Percentiles rank a stretch among this genome's conserved stretches.
Conservation (phyloP, 257 asterid genomes). For the Solanum commersonii region DNA sequence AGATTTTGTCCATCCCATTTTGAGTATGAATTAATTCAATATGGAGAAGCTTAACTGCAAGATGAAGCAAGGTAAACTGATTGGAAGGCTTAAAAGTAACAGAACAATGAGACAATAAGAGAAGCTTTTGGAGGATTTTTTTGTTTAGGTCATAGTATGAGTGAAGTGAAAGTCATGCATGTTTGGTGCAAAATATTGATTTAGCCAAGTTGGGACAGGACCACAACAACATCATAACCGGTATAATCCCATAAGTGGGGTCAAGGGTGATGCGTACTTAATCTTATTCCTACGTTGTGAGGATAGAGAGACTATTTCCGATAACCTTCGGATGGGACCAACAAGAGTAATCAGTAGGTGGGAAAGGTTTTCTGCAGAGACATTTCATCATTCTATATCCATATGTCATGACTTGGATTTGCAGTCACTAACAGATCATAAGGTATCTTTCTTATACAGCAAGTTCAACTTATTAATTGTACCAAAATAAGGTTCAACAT, state of each 20-base stretch:
- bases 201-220: background rate
- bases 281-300: no score
- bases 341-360: background rate
- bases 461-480: background rate
- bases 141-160: slow-evolving; percentile 23
- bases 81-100: background rate
- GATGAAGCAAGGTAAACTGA: background rate
- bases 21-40: background rate
- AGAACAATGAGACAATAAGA: slow-evolving; percentile 7
- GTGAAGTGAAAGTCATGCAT: slow-evolving; percentile 54
- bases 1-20: slow-evolving; percentile 35
- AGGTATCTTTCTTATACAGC: background rate
- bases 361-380: background rate
- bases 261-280: background rate
- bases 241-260: background rate
- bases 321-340: background rate
- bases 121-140: slow-evolving; percentile 7
- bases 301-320: background rate
- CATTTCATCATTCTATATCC: background rate
- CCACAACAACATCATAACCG: background rate
- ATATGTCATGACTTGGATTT: background rate
- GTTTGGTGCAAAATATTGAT: background rate
- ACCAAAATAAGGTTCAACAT: background rate
- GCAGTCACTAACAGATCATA: background rate
- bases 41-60: background rate